phyloP scores from a whole-genome alignment of 371 early-diverging fungal species.

The Caulochytrium protostelioides region DNA sequence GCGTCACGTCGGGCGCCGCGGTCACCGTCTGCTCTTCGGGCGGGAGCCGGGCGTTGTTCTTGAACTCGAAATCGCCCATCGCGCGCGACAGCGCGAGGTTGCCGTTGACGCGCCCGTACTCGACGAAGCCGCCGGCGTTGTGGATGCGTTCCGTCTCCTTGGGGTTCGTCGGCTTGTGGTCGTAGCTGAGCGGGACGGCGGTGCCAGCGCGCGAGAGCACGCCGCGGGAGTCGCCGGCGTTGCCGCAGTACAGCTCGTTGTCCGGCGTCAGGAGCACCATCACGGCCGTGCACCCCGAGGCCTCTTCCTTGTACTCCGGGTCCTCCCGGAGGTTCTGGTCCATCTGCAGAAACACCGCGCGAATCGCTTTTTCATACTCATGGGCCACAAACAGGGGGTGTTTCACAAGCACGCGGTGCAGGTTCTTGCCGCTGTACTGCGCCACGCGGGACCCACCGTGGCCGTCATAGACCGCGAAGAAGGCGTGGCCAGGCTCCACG shows the following conservation, averaged over 20 bases:
- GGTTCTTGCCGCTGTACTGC: slow-evolving; percentile 51
- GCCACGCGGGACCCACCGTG: slow-evolving; percentile 79
- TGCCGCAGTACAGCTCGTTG: slow-evolving; percentile 36
- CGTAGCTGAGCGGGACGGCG: slow-evolving; percentile 57
- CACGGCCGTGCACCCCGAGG: slow-evolving; percentile 91
- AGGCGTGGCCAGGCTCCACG: slow-evolving; percentile 26
- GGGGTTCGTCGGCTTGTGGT: slow-evolving; percentile 76
- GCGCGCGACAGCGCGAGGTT: slow-evolving; percentile 87
- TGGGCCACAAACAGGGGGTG: slow-evolving; percentile 38
- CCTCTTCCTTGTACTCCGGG: slow-evolving; percentile 39
- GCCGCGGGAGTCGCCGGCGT: slow-evolving; percentile 88
- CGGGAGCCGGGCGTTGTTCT: slow-evolving; percentile 40
- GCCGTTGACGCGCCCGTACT: slow-evolving; percentile 89
- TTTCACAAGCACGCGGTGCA: slow-evolving; percentile 42
- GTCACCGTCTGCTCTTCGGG: slow-evolving; percentile 80
- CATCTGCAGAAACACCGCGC: slow-evolving; percentile 52
- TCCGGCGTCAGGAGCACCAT: slow-evolving; percentile 55
- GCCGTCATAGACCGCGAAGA: slow-evolving; percentile 93
- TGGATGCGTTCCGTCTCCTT: slow-evolving; percentile 59
- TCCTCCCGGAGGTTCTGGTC: slow-evolving; percentile 58
- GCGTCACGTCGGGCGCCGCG: slow-evolving; percentile 59
- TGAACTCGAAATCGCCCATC: slow-evolving; percentile 91
- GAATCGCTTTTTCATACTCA: slow-evolving; percentile 43
- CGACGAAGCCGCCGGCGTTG: slow-evolving; percentile 81
- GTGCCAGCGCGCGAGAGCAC: slow-evolving; percentile 44